Conservation (phyloP, 345 rosid genomes). For the Geranium rotundifolium region DNA sequence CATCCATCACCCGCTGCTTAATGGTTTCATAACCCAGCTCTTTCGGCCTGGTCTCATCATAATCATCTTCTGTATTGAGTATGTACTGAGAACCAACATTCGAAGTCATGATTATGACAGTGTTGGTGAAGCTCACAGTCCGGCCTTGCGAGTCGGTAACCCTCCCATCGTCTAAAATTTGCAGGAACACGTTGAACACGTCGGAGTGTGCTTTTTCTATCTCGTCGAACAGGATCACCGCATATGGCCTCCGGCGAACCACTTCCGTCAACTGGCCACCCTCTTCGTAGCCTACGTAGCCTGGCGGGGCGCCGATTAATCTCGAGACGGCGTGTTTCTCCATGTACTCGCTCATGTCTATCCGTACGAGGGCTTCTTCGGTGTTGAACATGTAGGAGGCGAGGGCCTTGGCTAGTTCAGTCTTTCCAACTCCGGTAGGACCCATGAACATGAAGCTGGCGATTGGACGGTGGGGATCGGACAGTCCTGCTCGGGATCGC, state of each 20-base stretch:
- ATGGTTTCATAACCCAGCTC: conserved; percentile 69
- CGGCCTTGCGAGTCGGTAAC: conserved; percentile 97
- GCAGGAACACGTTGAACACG: conserved; percentile 94
- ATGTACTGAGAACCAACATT: conserved; percentile 91
- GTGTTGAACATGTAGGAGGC: conserved; percentile 93
- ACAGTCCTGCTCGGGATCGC: conserved; percentile 92
- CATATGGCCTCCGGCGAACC: conserved; percentile 87
- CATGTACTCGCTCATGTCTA: conserved; percentile 99
- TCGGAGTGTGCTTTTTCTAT: conserved; percentile 95
- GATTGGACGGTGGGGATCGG: conserved; percentile 95
- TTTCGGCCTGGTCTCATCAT: conserved; percentile 35
- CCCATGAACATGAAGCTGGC: conserved; percentile 99
- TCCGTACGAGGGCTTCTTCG: conserved; percentile 87
- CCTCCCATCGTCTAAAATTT: conserved; percentile 90
- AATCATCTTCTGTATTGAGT: conserved; percentile 51
- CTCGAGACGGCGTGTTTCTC: conserved; percentile 98
- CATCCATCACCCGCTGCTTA: conserved; percentile 76
- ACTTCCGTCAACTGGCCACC: conserved; percentile 95
- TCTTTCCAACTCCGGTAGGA: conserved; percentile 97
- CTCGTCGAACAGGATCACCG: conserved; percentile 94
- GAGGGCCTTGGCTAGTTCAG: conserved; percentile 88
- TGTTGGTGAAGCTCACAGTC: conserved; percentile 87
- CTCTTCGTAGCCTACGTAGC: conserved; percentile 95
- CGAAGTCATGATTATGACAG: conserved; percentile 88
- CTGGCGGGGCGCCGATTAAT: conserved; percentile 98